Base-by-base conservation (phyloP, 2,329 filamentous ascomycete genomes). In the Xylariaceae sp. region DNA sequence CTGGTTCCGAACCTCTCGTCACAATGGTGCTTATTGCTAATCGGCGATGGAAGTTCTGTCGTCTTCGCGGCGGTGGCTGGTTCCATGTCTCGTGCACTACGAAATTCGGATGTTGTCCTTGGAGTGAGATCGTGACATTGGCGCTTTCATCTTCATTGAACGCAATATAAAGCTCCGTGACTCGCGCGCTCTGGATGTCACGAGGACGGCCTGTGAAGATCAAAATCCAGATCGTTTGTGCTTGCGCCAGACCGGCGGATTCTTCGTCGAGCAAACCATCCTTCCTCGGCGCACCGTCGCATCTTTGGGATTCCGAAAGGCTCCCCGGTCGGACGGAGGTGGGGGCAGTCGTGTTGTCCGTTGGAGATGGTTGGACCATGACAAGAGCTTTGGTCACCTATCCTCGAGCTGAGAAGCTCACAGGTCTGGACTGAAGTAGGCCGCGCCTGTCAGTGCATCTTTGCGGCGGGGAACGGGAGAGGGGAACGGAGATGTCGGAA, bases 191-290 rank as follows among this genome's bases (percentile, higher is more conserved):
- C 44, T 62, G 58, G 38, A 58, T 55, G 42, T 64, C 61, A 46
- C 50, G 51, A 23, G 60, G 61, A 16, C 57, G 49, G 19, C 61
- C 61, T 23, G 52, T 58, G 48, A 62, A 63, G 38, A 63, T 58
- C 42, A 63, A 45, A 16, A 64, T 63, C 56, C 56, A 62, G 33
- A 64, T 52, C 6, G 58, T 60, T 35, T 61, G 58, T 37, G 57
- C 55, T 21, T 56, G 55, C 29, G 42, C 45, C 40, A 41, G 41
- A n/a, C n/a, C n/a, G n/a, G n/a, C n/a, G n/a, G n/a, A n/a, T n/a
- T n/a, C n/a, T n/a, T n/a, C n/a, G n/a, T n/a, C n/a, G n/a, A n/a
- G n/a, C n/a, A n/a, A n/a, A n/a, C n/a, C n/a, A n/a, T n/a, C n/a
- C n/a, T 55, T 49, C 48, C 48, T 52, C 23, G 53, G 42, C 33